phyloP scores from a whole-genome alignment of 306 rosid genomes.

The Trifolium repens region DNA sequence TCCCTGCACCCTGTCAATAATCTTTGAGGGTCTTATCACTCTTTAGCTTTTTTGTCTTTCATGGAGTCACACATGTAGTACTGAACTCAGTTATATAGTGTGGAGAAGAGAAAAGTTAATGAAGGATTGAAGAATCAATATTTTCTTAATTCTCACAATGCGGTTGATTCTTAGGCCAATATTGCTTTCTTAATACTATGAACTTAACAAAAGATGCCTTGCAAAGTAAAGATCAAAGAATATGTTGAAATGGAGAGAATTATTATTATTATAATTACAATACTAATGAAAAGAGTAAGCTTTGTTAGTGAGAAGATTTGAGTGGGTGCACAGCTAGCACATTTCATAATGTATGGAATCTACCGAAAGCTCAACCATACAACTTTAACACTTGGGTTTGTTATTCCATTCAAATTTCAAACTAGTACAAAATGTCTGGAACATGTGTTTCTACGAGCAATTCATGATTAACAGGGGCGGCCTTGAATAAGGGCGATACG shows the following conservation, averaged over 20 bases:
- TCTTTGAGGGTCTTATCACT: background rate
- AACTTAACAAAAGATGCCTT: conserved; percentile 35
- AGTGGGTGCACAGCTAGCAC: background rate
- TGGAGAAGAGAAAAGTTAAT: background rate
- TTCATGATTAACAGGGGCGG: background rate
- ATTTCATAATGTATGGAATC: background rate
- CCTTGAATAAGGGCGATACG: too few relatives aligned
- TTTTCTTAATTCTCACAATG: background rate
- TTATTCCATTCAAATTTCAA: background rate
- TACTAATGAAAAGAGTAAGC: background rate
- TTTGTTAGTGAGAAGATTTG: background rate
- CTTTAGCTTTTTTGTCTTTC: background rate
- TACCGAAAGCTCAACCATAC: conserved; percentile 19
- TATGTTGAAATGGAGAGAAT: background rate
- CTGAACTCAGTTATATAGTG: conserved; percentile 17
- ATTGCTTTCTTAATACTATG: conserved; percentile 17
- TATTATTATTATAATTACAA: background rate
- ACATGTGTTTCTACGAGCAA: background rate
- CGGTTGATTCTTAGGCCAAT: conserved; percentile 10
- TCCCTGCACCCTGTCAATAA: background rate
- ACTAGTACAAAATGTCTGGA: background rate
- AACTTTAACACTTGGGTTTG: background rate
- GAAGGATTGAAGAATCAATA: background rate
- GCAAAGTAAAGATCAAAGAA: background rate
- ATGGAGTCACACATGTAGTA: background rate